Conservation (phyloP, 495 filamentous ascomycete genomes). For the Cladorrhinum samala region DNA sequence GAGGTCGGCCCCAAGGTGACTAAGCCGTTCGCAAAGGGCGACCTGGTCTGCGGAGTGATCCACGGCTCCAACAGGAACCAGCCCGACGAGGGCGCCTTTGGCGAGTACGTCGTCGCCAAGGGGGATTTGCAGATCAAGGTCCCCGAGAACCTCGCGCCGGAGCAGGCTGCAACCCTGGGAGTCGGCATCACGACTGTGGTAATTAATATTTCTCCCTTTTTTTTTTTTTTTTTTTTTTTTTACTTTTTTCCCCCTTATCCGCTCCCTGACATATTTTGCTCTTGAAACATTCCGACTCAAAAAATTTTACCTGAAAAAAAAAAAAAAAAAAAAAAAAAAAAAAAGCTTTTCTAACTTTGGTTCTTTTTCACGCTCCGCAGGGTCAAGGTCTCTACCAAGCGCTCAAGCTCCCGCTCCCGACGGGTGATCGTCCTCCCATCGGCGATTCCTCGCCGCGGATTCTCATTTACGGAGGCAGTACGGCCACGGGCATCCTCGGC, state of each 20-base stretch:
- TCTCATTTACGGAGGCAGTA: slow-evolving; percentile 48
- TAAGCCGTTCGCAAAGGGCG: slow-evolving; percentile 26
- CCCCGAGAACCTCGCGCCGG: slow-evolving; percentile 35
- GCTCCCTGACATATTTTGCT: no score
- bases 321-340: no score
- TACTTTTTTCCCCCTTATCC: no score
- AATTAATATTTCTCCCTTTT: slow-evolving; percentile 7
- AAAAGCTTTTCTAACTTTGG: no score
- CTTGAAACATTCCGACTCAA: no score
- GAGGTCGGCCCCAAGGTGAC: slow-evolving; percentile 35
- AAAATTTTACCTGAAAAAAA: no score
- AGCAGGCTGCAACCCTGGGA: slow-evolving; percentile 43
- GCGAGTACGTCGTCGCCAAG: slow-evolving; percentile 28
- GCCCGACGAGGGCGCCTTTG: slow-evolving; percentile 35
- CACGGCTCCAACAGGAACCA: slow-evolving; percentile 24
- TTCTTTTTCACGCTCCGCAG: slow-evolving; percentile 15
- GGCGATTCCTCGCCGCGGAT: slow-evolving; percentile 18
- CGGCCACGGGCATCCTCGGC: slow-evolving; percentile 41
- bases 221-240: neutral
- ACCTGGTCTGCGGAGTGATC: slow-evolving; percentile 38
- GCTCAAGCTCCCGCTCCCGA: slow-evolving; percentile 34
- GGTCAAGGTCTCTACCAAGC: slow-evolving; percentile 41
- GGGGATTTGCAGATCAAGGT: slow-evolving; percentile 22
- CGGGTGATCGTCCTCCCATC: neutral
- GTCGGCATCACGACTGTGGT: slow-evolving; percentile 43